Percentiles rank a stretch among this genome's conserved stretches.
phyloP scores from a whole-genome alignment of 2,329 filamentous ascomycete genomes.

The Cercospora sojina region DNA sequence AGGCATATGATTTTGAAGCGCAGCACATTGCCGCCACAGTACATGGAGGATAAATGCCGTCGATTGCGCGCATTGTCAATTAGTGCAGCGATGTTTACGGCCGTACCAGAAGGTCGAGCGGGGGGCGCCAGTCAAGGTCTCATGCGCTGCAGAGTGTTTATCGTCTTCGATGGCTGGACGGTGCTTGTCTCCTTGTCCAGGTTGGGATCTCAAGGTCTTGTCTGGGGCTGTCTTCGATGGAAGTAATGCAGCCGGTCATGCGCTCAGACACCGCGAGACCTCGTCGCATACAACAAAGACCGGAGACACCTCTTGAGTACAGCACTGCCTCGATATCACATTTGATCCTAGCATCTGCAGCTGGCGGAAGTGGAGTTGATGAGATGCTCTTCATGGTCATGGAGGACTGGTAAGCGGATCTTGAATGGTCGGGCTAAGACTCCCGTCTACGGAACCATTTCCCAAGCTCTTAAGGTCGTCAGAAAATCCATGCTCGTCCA shows the following conservation, averaged over 20 bases:
- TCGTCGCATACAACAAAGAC: neutral
- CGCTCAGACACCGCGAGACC: neutral
- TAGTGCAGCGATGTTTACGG: neutral
- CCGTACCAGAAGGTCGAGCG: neutral
- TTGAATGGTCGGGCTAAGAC: conserved; percentile 21
- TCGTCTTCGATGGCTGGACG: neutral
- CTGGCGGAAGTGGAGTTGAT: neutral
- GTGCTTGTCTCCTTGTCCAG: neutral
- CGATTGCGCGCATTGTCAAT: neutral
- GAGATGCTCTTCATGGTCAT: conserved; percentile 1
- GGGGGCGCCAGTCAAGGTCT: neutral
- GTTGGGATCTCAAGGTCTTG: neutral
- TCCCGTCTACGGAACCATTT: conserved; percentile 22
- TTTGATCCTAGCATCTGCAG: neutral
- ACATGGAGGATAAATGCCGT: neutral
- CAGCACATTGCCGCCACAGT: neutral
- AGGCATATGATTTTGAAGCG: neutral
- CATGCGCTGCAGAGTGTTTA: neutral
- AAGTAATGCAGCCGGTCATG: neutral
- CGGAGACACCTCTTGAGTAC: neutral
- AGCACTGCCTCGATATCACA: neutral
- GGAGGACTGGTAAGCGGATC: conserved; percentile 29
- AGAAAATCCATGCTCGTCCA: conserved; percentile 29
- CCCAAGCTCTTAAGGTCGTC: conserved; percentile 25
- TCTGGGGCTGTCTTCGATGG: neutral